Conservation (phyloP, 768 basidiomycete species). For the Pleurotus giganteus region DNA sequence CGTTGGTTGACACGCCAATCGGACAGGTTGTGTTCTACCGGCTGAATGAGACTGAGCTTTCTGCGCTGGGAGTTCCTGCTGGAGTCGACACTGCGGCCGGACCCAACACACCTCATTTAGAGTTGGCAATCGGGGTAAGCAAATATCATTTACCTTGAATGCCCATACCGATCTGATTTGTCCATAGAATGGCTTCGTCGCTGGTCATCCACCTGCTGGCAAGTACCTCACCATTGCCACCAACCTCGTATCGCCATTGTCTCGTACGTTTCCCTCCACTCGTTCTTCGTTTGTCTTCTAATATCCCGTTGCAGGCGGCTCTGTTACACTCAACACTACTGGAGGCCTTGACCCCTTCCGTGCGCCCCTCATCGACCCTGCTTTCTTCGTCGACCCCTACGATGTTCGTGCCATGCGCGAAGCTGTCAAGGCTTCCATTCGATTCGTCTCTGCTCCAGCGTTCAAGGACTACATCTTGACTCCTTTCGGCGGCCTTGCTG, state of each 20-base stretch:
- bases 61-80: conserved; percentile 18
- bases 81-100: conserved; percentile 35
- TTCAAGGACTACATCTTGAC: conserved; percentile 26
- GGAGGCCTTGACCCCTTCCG: no score
- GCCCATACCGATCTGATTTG: conserved; percentile 27
- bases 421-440: conserved; percentile 20
- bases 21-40: conserved; percentile 15
- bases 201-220: conserved; percentile 15
- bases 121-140: conserved; percentile 30
- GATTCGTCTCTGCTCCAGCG: conserved; percentile 24
- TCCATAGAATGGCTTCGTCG: no score
- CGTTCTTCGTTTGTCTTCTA: conserved; percentile 21
- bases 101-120: conserved; percentile 30
- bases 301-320: conserved; percentile 19
- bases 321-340: no score
- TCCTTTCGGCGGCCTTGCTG: conserved; percentile 16
- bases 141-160: conserved; percentile 12
- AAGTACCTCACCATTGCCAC: conserved; percentile 21
- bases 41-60: conserved; percentile 7
- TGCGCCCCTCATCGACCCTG: no score
- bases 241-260: conserved; percentile 16
- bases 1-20: conserved; percentile 8
- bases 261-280: conserved; percentile 23
- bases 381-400: no score
- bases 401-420: conserved; percentile 24